Base-by-base conservation (phyloP, 2,329 filamentous ascomycete genomes). In the Beauveria caledonica region DNA sequence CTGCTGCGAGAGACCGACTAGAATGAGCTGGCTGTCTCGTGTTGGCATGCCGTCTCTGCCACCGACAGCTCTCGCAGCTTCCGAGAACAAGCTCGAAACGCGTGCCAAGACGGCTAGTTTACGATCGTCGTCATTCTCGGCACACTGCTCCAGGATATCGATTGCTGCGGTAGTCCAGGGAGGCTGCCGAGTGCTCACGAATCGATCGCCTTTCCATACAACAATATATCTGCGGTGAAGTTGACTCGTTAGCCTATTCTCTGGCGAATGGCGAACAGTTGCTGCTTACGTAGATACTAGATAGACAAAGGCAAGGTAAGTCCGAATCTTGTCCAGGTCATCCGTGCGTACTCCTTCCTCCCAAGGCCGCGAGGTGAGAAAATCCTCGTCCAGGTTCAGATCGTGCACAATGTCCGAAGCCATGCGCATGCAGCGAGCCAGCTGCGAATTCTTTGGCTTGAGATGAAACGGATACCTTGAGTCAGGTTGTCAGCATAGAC, bases 401-500 rank as follows among this genome's bases (percentile, higher is more conserved):
- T 61, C 52, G 15, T 58, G 52, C 15, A 61, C 52, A 27, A 61
- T 48, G 39, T 49, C 59, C 5, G 59, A 48, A 17, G 45, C 51
- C 42, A 61, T 61, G 10, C 59, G 42, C 45, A 61, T 40, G 36
- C 59, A 61, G n/a, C 52, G 52, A n/a, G 45, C 59, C 23, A 61
- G 25, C 19, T 51, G 51, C 21, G 49, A 45, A 3, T 40, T 56
- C 17, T 57, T 61, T n/a, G 59, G 59, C 36, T 53, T 53, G 10
- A 61, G 45, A n/a, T 61, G 59, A 25, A 61, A 61, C 21, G 59
- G 59, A 58, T 61, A 51, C 58, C 58, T 58, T 33, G 2, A 23
- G 15, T 55, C 21, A 21, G 3, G 33, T 23, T 51, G 59, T 61
- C 25, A 60, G 58, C 21, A 10, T 19, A 17, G 17, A 7, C 17